Base-by-base conservation (phyloP, 495 filamentous ascomycete genomes). In the Thermothielavioides terrestris region DNA sequence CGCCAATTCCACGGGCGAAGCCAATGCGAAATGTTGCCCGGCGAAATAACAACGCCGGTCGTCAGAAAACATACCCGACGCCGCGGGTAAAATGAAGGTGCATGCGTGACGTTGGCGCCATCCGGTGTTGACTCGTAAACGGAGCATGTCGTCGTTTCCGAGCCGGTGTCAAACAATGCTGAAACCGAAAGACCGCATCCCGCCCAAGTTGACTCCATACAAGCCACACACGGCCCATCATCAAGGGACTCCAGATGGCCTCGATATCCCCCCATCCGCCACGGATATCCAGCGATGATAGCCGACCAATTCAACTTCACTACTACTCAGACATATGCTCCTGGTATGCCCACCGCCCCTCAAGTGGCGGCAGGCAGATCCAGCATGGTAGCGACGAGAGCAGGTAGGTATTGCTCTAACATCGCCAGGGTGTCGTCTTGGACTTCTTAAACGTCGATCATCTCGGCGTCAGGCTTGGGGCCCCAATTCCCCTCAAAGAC, bases 401-500 rank as follows among this genome's bases (percentile, higher is more conserved):
- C 39, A 21, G 35, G 43, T 36, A 53, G 52, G n/a, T 12, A 40
- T 40, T 49, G 55, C 49, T 42, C 55, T 46, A 56, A 59, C 38
- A 51, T 54, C 20, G 30, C 41, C 25, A 35, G 8, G 38, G 37
- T 48, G 15, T 21, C 4, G 34, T 39, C 12, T 20, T 37, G n/a
- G 32, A 22, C 9, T 42, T 18, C 46, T 70, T 56, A 74, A 40
- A 72, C 68, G 49, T 69, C 73, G 1, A 60, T 75, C 73, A 76
- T 76, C 49, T 69, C 70, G 10, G 71, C 69, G 47, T 76, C 57
- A 17, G 54, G 22, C 4, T 58, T 59, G 14, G 90, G 92, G 1
- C 92, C 92, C 87, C 88, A 98, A 62, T 88, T 89, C 56, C 92
- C 94, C 70, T 98, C 92, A 53, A 83, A 97, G 42, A 96, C 81